These are phyloP conservation scores for Platanus orientalis DNA, from an alignment of 164 flowering plant genomes.

Conservation along the genomic window DNA sequence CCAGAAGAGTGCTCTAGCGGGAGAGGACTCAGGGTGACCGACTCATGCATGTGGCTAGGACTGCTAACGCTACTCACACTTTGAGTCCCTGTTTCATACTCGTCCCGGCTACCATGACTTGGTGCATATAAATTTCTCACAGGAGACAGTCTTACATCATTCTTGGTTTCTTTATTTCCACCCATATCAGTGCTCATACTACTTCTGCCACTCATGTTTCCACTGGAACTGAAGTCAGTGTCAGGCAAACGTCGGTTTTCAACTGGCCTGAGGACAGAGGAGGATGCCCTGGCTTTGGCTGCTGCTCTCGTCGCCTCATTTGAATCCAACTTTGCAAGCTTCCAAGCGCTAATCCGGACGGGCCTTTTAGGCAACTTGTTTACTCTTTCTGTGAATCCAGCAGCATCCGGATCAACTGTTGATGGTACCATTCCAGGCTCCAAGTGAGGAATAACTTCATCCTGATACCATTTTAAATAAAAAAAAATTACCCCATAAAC, in stretches of 20 bases:
- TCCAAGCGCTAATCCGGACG: conserved; percentile 90
- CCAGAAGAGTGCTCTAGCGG: conserved; percentile 47
- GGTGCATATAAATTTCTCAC: conserved; percentile 58
- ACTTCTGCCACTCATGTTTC: conserved; percentile 68
- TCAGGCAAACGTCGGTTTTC: conserved; percentile 50
- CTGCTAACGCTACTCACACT: conserved; percentile 90
- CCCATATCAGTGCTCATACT: conserved; percentile 69
- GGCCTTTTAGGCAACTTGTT: conserved; percentile 51
- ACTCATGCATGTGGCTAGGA: conserved; percentile 73
- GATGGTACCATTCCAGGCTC: conserved; percentile 95
- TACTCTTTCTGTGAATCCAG: conserved; percentile 48
- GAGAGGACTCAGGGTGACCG: conserved; percentile 72
- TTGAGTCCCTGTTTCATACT: conserved; percentile 77
- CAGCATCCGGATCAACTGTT: conserved; percentile 91
- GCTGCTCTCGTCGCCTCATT: conserved; percentile 85
- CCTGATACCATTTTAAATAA: conserved; percentile 40
- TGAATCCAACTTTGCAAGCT: conserved; percentile 87
- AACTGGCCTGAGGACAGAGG: conserved; percentile 85
- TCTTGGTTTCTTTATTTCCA: conserved; percentile 49
- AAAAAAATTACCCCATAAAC: background rate
- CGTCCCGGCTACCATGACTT: conserved; percentile 83
- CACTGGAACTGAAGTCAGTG: conserved; percentile 71
- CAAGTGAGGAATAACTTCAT: conserved; percentile 92
- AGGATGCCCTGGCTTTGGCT: conserved; percentile 93
- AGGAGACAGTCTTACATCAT: conserved; percentile 39